Percentiles rank a stretch among this genome's conserved stretches.
Conservation (phyloP, 2,329 filamentous ascomycete genomes). For the Elsinoe necatrix region DNA sequence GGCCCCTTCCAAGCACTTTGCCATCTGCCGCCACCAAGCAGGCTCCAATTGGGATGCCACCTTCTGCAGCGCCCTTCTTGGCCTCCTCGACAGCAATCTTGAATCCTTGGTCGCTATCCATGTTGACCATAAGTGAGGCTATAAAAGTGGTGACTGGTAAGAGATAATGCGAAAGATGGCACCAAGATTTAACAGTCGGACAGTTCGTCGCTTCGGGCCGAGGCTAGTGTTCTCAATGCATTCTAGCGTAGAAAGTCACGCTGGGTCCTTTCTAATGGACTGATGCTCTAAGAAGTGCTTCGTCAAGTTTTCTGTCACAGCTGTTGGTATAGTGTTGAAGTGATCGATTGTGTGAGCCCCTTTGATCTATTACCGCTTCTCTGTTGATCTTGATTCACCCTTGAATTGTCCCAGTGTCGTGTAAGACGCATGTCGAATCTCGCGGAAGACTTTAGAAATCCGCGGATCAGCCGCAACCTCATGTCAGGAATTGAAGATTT, state of each 20-base stretch:
- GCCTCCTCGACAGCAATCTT: slow-evolving; percentile 51
- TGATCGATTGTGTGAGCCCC: too few species aligned
- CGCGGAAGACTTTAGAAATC: slow-evolving; percentile 3
- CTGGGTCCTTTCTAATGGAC: background rate
- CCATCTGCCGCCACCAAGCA: slow-evolving; percentile 60
- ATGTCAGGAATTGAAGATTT: slow-evolving; percentile 7
- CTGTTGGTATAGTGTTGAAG: background rate
- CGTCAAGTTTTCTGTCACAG: background rate
- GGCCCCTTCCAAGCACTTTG: slow-evolving; percentile 60
- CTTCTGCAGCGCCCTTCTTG: slow-evolving; percentile 46
- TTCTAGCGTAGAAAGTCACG: slow-evolving; percentile 3
- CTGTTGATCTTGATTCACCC: background rate
- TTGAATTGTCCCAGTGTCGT: background rate
- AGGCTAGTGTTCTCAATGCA: background rate
- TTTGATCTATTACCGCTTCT: background rate
- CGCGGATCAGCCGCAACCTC: slow-evolving; percentile 3
- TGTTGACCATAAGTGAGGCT: slow-evolving; percentile 3
- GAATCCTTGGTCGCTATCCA: slow-evolving; percentile 38
- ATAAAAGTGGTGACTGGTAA: background rate
- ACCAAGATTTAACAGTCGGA: background rate
- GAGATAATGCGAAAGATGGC: background rate
- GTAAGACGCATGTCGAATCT: background rate
- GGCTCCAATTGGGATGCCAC: slow-evolving; percentile 51
- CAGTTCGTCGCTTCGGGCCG: slow-evolving; percentile 9
- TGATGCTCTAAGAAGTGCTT: background rate